These are phyloP conservation scores for Pelargonium myrrhifolium DNA, from an alignment of 441 rosid species.

Conservation along the genomic window DNA sequence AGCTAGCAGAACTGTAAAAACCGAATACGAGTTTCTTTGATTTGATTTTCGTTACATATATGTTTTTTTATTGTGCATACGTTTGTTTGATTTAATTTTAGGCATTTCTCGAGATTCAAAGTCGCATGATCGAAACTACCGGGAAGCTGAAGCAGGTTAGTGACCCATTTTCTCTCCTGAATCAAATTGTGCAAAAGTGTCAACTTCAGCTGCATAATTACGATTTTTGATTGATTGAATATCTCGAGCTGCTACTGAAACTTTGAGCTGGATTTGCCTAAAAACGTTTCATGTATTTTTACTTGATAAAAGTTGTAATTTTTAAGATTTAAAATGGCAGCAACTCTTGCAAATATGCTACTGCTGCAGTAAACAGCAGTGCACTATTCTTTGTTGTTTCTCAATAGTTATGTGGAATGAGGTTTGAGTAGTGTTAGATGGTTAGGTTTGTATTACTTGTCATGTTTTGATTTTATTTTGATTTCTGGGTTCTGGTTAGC, in stretches of 20 bases:
- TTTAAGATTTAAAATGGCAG: background rate
- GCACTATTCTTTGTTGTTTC: background rate
- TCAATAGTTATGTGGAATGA: background rate
- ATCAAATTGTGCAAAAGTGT: background rate
- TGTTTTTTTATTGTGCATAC: background rate
- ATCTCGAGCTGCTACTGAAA: background rate
- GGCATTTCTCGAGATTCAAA: constrained; percentile 89
- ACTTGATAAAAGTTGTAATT: background rate
- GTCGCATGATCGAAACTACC: constrained; percentile 78
- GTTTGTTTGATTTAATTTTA: constrained; percentile 11
- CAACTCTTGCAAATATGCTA: too few species aligned
- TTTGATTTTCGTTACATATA: background rate
- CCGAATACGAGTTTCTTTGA: background rate
- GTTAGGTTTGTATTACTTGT: too few species aligned
- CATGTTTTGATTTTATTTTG: background rate
- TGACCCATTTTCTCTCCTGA: background rate
- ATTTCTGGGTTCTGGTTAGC: background rate
- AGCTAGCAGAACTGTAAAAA: constrained; percentile 39
- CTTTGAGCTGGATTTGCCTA: background rate
- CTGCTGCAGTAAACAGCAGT: background rate
- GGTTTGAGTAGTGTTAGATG: background rate
- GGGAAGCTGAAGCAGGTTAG: constrained; percentile 74
- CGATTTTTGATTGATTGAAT: background rate
- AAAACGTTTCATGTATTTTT: background rate
- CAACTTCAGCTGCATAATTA: background rate